Conservation (phyloP, 208 protist species). For the Naegleria fowleri region DNA sequence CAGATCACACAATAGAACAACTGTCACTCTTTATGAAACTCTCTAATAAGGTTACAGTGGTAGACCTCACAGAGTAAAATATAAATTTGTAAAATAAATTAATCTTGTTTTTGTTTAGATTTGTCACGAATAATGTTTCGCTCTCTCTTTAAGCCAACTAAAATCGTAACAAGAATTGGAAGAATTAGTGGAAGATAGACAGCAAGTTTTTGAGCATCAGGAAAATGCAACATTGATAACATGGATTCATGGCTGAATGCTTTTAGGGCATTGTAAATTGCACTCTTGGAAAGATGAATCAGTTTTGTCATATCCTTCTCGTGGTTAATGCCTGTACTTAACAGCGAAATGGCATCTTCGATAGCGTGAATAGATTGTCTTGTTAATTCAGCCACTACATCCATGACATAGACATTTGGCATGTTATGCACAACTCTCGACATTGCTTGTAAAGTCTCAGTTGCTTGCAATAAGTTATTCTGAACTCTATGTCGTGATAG, state of each 20-base stretch:
- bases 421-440: neutral
- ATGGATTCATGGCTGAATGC: neutral
- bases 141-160: neutral
- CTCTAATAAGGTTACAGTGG: neutral
- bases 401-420: neutral
- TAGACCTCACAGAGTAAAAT: neutral
- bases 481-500: neutral
- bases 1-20: too few species aligned
- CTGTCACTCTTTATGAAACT: neutral
- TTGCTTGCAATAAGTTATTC: neutral
- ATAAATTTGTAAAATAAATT: too few species aligned
- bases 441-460: neutral
- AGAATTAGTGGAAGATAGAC: neutral
- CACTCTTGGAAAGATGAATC: neutral
- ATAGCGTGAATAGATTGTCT: neutral
- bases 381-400: constrained; percentile 3
- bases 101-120: neutral
- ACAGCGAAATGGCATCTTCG: neutral
- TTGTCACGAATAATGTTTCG: neutral
- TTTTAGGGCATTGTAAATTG: neutral
- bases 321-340: neutral
- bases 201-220: constrained; percentile 16
- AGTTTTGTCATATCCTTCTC: neutral
- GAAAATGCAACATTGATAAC: neutral
- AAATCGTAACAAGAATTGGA: neutral